These are phyloP conservation scores for Fomitopsis betulina DNA, from an alignment of 1,284 basidiomycete species.

Conservation along the genomic window DNA sequence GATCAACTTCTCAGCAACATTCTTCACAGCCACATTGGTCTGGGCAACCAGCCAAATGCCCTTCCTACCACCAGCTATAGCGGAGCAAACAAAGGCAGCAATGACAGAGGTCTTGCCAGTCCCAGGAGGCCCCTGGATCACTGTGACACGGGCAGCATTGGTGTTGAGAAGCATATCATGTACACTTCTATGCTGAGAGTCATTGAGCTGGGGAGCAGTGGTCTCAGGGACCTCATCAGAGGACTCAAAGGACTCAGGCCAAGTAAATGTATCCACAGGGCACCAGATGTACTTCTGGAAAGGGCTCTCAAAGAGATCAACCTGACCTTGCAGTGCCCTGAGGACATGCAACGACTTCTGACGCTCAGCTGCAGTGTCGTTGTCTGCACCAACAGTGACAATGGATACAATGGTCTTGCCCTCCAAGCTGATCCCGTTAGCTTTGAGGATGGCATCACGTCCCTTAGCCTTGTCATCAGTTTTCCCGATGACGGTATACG, in stretches of 20 bases:
- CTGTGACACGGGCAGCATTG: conserved; percentile 35
- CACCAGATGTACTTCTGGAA: conserved; percentile 50
- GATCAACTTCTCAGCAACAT: conserved; percentile 59
- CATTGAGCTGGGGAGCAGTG: conserved; percentile 35
- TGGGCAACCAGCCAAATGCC: conserved; percentile 74
- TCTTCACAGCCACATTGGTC: conserved; percentile 65
- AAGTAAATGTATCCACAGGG: conserved; percentile 17
- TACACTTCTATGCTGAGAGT: conserved; percentile 50
- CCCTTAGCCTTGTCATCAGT: conserved; percentile 14
- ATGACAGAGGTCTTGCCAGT: conserved; percentile 65
- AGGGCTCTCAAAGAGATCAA: conserved; percentile 40
- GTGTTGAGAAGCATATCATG: conserved; percentile 43
- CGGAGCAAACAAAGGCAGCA: conserved; percentile 48
- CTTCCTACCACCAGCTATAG: conserved; percentile 29
- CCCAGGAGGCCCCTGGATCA: conserved; percentile 57
- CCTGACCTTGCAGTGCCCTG: conserved; percentile 43
- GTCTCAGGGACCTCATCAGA: conserved; percentile 14
- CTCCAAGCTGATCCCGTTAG: conserved; percentile 15
- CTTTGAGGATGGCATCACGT: conserved; percentile 17
- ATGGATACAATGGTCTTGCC: conserved; percentile 22
- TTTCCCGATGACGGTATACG: conserved; percentile 26
- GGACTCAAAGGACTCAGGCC: conserved; percentile 23
- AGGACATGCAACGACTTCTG: conserved; percentile 41
- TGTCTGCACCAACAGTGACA: conserved; percentile 43
- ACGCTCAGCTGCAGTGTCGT: conserved; percentile 48